Base-by-base conservation (phyloP, 2,329 filamentous ascomycete genomes). In the Diaporthe sp. region DNA sequence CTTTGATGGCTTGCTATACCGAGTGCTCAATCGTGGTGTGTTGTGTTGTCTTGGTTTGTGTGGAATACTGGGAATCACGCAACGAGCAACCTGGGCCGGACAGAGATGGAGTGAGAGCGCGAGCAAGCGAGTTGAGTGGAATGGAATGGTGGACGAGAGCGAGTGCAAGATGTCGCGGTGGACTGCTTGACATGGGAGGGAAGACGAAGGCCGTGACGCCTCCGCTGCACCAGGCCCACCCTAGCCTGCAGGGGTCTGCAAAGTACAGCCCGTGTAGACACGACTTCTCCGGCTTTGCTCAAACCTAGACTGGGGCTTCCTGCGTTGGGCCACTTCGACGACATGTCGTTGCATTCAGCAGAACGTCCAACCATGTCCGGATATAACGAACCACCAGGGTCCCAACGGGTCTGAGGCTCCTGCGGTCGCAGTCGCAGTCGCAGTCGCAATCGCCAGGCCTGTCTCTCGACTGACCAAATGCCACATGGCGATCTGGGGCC, bases 181-280 rank as follows among this genome's bases (percentile, higher is more conserved):
- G 72, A 65, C 72, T 74, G 74, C 46, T 75, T 55, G 68, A 75
- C 71, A 70, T 58, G 75, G 68, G 51, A 73, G 71, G 58, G 71
- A 22, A 73, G 71, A 73, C 71, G 58, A 57, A 72, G 72, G 51
- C 72, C 68, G 61, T 75, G 71, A 71, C 75, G 72, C 72, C 72
- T 73, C 75, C 75, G 73, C 75, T 76, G 75, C 72, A 76, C 73
- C 71, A 76, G 71, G 73, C 37, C 70, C 70, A 75, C 75, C 75
- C 68, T 70, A 62, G 75, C 25, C 39, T n/a, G 49, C 39, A 44
- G 57, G 28, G 58, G 73, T 75, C 57, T 39, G 8, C 15, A 22
- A 70, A 28, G 65, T 70, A 55, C 7, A 6, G 13, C 37, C 28
- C 15, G n/a, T 19, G 73, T 75, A 58, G 37, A 49, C 13, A 22